Evolutionary conservation across 306 rosid species (phyloP).

Genomic region (Vicia sativa): DNA sequence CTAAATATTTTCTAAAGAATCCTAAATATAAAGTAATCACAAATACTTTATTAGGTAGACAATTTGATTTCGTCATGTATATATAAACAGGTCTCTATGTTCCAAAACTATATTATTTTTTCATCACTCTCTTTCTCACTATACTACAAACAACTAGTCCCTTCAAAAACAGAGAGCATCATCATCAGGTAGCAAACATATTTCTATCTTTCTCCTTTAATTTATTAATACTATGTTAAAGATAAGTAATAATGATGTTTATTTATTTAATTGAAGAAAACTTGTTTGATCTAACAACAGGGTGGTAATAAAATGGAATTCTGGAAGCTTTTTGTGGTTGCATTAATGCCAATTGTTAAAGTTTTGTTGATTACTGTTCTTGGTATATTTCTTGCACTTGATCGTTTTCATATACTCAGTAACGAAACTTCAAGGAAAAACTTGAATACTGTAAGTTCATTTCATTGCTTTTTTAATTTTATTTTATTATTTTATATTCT

Average conservation of each 20-base stretch:
- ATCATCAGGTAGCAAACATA: not conserved
- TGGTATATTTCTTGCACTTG: too few species aligned
- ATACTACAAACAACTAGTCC: not conserved
- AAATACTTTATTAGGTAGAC: too few species aligned
- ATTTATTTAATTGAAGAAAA: not conserved
- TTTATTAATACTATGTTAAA: too few species aligned
- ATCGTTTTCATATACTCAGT: too few species aligned
- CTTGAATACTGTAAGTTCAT: too few species aligned
- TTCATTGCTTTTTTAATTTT: not conserved
- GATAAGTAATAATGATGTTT: not conserved
- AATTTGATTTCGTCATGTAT: slow-evolving; percentile 14
- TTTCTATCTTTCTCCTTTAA: not conserved
- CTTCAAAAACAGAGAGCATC: not conserved
- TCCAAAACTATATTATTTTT: not conserved
- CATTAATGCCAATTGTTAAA: slow-evolving; percentile 50
- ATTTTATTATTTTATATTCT: not conserved
- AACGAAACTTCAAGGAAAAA: too few species aligned
- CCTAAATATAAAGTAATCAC: too few species aligned
- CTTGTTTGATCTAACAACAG: slow-evolving; percentile 13
- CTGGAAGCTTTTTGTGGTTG: slow-evolving; percentile 46
- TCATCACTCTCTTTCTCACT: not conserved
- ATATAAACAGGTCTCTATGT: not conserved
- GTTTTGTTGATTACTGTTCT: slow-evolving; percentile 44
- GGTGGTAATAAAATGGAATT: slow-evolving; percentile 34
- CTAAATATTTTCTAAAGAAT: too few species aligned